A percentile compares a stretch with the other conserved stretches of the same genome.
Conservation (phyloP, 495 filamentous ascomycete genomes). For the Aspergillus biplanus region DNA sequence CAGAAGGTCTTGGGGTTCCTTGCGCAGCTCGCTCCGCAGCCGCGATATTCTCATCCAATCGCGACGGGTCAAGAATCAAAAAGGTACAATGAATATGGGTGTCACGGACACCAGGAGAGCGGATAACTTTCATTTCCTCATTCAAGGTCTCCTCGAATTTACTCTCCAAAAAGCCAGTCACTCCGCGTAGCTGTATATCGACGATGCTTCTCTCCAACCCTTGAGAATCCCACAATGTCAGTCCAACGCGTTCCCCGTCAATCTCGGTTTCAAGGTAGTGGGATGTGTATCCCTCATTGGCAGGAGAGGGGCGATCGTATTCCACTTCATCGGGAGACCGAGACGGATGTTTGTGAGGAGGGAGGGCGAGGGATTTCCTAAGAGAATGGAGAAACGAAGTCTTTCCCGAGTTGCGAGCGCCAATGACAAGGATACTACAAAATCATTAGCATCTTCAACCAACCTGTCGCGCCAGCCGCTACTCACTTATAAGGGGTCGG, state of each 20-base stretch:
- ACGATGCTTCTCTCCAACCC: slow-evolving; percentile 92
- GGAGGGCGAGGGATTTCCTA: slow-evolving; percentile 77
- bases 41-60: slow-evolving; percentile 81
- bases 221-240: slow-evolving; percentile 95
- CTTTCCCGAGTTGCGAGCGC: slow-evolving; percentile 88
- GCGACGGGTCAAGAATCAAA: slow-evolving; percentile 84
- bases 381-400: slow-evolving; percentile 97
- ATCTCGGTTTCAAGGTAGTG: slow-evolving; percentile 95
- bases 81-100: slow-evolving; percentile 98
- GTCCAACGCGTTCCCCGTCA: slow-evolving; percentile 85
- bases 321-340: slow-evolving; percentile 58
- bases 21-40: slow-evolving; percentile 63
- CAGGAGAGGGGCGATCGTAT: slow-evolving; percentile 41
- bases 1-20: slow-evolving; percentile 54
- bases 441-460: slow-evolving; percentile 19
- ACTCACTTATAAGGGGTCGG: slow-evolving; percentile 97
- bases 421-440: slow-evolving; percentile 85
- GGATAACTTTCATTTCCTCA: slow-evolving; percentile 96
- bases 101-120: slow-evolving; percentile 90
- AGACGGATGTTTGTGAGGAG: slow-evolving; percentile 69
- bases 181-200: slow-evolving; percentile 89
- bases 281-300: slow-evolving; percentile 72
- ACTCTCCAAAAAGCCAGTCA: slow-evolving; percentile 89
- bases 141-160: slow-evolving; percentile 98
- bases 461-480: background rate